Base-by-base conservation (phyloP, 768 basidiomycete species). In the Chalciporus piperatus region DNA sequence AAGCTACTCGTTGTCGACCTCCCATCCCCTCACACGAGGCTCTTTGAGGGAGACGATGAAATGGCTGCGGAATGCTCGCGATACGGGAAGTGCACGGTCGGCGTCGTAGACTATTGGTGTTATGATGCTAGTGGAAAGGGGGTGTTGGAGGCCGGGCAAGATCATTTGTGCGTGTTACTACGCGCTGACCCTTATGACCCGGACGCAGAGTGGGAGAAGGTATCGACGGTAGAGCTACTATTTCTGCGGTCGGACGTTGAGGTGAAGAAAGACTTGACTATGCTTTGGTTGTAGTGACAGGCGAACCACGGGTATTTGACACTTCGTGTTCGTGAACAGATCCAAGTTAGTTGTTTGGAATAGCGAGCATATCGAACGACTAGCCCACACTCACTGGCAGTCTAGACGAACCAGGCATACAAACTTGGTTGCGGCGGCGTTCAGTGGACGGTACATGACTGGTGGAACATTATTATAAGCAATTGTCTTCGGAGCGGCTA, bases 91-190 rank as follows among this genome's bases (percentile, higher is more conserved):
- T 67, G 67, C 17, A 57, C 54, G 20, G 58, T 67, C 6, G 65
- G 65, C 7, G 51, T 69, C 3, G 65, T 67, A 6, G 60, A 67
- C 25, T 69, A 67, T 23, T 67, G 67, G 67, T 69, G 65, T 27
- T 67, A 69, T 47, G 65, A 69, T 44, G 52, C 60, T 14, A 67
- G 48, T 17, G 65, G 65, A 5, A 1, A 58, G 19, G 65, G 65
- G 0, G 45, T 60, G 14, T 47, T 67, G 54, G 53, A 25, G 19
- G 60, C 62, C 0, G 39, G 43, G 44, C 65, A 65, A 40, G 60
- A 69, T 30, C 66, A 69, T 47, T 41, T 67, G 48, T 69, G 67
- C 28, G 52, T 67, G 46, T 41, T 67, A 3, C 37, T 67, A 17
- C 65, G 35, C 32, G 59, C 63, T 1, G 68, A 69, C 17, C 65